phyloP scores from a whole-genome alignment of 306 rosid species.

The Urtica urens region DNA sequence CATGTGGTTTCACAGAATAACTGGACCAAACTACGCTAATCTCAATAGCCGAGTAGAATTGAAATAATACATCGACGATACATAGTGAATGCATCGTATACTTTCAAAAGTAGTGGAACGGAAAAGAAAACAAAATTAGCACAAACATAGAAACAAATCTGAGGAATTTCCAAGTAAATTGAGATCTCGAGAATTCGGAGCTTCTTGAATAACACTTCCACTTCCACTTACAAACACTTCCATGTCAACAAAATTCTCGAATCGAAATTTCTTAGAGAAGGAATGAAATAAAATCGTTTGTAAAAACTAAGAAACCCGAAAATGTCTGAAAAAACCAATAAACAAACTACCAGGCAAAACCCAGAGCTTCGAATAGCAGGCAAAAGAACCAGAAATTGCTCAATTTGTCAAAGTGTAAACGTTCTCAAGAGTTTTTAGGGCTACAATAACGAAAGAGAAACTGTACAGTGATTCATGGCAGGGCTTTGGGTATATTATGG shows the following conservation, averaged over 20 bases:
- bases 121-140: neutral
- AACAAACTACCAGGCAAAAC: constrained; percentile 10
- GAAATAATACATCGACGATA: neutral
- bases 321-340: constrained; percentile 7
- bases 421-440: constrained; percentile 21
- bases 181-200: constrained; percentile 46
- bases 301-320: constrained; percentile 17
- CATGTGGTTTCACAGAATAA: neutral
- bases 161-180: constrained; percentile 46
- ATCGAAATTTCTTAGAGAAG: too few species aligned
- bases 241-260: constrained; percentile 31
- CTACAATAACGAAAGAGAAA: constrained; percentile 22
- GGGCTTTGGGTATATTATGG: constrained; percentile 5
- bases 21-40: neutral
- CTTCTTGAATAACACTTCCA: constrained; percentile 48
- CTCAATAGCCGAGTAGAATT: neutral
- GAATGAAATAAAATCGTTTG: constrained; percentile 12
- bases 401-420: constrained; percentile 10
- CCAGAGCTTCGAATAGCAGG: neutral
- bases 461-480: constrained; percentile 25
- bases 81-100: constrained; percentile 1
- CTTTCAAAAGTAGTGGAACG: too few species aligned
- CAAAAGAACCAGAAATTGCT: neutral
- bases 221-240: constrained; percentile 63
- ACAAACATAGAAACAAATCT: constrained; percentile 28